These are phyloP conservation scores for Agapanthus africanus DNA, from an alignment of 106 monocot genomes.

Conservation along the genomic window DNA sequence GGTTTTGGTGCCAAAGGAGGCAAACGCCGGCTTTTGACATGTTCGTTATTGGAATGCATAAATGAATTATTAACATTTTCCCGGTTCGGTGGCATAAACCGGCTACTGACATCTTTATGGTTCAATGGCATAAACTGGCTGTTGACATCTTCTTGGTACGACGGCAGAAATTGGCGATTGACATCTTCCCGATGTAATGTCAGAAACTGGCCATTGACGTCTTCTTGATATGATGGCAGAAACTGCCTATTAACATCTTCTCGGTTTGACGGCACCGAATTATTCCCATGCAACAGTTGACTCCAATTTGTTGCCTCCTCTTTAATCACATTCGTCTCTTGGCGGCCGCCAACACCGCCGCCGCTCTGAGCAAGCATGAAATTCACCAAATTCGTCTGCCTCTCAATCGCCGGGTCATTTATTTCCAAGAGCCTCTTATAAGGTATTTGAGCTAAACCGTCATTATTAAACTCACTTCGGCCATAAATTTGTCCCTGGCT, in stretches of 20 bases:
- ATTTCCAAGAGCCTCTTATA: not conserved
- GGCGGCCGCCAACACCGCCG: not conserved
- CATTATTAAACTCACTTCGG: not conserved
- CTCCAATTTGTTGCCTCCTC: not conserved
- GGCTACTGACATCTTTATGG: too few species aligned
- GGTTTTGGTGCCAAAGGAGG: not conserved
- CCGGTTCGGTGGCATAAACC: too few species aligned
- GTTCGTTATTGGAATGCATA: not conserved
- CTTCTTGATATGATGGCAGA: too few species aligned
- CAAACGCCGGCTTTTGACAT: not conserved
- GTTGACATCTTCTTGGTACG: too few species aligned
- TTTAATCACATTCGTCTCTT: not conserved
- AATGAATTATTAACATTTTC: too few species aligned
- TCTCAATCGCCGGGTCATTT: not conserved
- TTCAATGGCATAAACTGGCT: too few species aligned
- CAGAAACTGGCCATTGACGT: too few species aligned
- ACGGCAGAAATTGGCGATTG: too few species aligned
- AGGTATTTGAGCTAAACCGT: not conserved
- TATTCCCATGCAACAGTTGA: constrained; percentile 10
- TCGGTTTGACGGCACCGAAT: not conserved
- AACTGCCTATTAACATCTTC: too few species aligned
- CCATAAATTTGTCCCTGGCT: not conserved
- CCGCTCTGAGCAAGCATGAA: not conserved
- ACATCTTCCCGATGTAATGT: too few species aligned
- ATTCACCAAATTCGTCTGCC: not conserved